Evolutionary conservation across 192 early-diverging fungal species (phyloP).

Genomic region (Rhizophagus prolifer): DNA sequence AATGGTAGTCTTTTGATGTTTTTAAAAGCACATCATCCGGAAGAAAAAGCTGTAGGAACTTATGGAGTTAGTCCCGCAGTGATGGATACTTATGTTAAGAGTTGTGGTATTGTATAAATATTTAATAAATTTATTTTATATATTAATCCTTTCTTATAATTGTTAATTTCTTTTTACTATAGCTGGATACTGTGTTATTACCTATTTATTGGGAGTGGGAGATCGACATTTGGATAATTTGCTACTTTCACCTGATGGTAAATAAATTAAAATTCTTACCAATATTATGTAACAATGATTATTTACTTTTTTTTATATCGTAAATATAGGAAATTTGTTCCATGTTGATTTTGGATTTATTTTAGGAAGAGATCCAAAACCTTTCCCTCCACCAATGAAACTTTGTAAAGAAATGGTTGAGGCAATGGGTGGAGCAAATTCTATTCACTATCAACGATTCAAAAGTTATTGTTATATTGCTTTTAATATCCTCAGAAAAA

Average conservation of each 20-base stretch:
- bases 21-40: slow-evolving; percentile 72
- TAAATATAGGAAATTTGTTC: slow-evolving; percentile 74
- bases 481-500: slow-evolving; percentile 90
- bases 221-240: slow-evolving; percentile 98
- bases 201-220: slow-evolving; percentile 95
- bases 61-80: slow-evolving; percentile 71
- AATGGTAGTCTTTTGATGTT: slow-evolving; percentile 80
- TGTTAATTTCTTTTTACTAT: slow-evolving; percentile 17
- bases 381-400: slow-evolving; percentile 99
- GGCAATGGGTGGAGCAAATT: slow-evolving; percentile 93
- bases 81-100: slow-evolving; percentile 95
- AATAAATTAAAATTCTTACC: slow-evolving; percentile 5
- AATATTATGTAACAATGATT: neutral
- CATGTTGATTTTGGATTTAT: slow-evolving; percentile 99
- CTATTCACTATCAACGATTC: slow-evolving; percentile 88
- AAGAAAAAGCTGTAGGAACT: slow-evolving; percentile 53
- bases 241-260: slow-evolving; percentile 82
- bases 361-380: slow-evolving; percentile 97
- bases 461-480: slow-evolving; percentile 92
- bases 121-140: neutral
- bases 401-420: slow-evolving; percentile 99
- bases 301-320: slow-evolving; percentile 13
- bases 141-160: neutral
- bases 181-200: slow-evolving; percentile 99
- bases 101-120: slow-evolving; percentile 68